Evolutionary conservation across 1,284 basidiomycete species (phyloP), one percentile per base, ranked within the genome.

Genomic region (Anthracocystis walkeri): DNA sequence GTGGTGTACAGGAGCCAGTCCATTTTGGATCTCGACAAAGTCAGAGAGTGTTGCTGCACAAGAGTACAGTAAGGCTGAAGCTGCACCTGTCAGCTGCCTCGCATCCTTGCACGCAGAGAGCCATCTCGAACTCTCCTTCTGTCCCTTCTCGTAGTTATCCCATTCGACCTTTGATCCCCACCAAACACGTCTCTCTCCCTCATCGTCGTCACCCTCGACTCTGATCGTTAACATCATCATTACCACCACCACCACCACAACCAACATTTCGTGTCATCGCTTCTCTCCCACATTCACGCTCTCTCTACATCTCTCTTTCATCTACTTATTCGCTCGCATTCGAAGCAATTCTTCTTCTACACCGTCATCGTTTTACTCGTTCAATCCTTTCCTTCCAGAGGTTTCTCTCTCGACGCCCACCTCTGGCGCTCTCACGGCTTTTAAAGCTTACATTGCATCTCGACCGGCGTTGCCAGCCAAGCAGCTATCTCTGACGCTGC

Each of bases 271-370:
- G 16, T 27, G 16, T 31, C 16, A 7, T 42, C 41, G 18, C 27
- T 31, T 20, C 25, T 31, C 21, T 31, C 46, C 25, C 23, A 23
- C 44, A 25, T 14, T 27, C 12, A 18, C 38, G 14, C 38, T 41
- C 46, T 31, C 48, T 49, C 27, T 23, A 27, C 48, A 49, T 29
- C 7, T 49, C 46, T 20, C 46, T 49, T 20, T 18, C 14, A 18
- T 29, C 27, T 48, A 18, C 48, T 49, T 49, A 5, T 31, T 49
- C 42, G 42, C 42, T 31, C 48, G 18, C n/a, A 31, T 46, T 46
- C 45, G 23, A 46, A 46, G 27, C 45, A 25, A 46, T 20, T 48
- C 46, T 48, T 8, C 35, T 38, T 16, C 35, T 21, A n/a, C 18
- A 48, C 46, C 46, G n/a, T 27, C 46, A 11, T 29, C 10, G 29